These are phyloP conservation scores for Dendryphion nanum DNA, from an alignment of 2,329 filamentous ascomycete species.

Conservation along the genomic window DNA sequence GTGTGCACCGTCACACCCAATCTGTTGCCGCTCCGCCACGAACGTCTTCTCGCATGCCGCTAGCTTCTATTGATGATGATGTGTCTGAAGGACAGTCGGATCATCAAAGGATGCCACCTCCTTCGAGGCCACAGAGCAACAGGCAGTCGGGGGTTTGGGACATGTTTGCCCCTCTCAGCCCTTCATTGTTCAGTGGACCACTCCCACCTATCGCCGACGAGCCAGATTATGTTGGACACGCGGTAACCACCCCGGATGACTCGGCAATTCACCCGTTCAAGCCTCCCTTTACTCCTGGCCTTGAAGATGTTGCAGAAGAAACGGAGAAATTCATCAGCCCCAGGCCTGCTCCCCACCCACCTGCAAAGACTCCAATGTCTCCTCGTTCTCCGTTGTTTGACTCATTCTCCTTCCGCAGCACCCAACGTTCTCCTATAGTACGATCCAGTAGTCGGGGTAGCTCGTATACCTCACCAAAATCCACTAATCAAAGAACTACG, in stretches of 20 bases:
- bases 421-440: constrained; percentile 19
- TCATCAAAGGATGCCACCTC: not conserved
- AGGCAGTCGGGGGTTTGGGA: constrained; percentile 36
- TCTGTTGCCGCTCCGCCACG: constrained; percentile 40
- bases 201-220: constrained; percentile 30
- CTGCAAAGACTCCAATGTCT: constrained; percentile 20
- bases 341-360: constrained; percentile 33
- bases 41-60: constrained; percentile 27
- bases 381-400: constrained; percentile 28
- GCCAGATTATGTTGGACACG: constrained; percentile 34
- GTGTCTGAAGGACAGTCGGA: constrained; percentile 14
- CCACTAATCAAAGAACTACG: constrained; percentile 12
- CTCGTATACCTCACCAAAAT: constrained; percentile 24
- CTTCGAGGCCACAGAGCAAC: constrained; percentile 15
- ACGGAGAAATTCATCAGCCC: constrained; percentile 34
- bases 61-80: constrained; percentile 20
- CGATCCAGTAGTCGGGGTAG: constrained; percentile 19
- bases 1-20: constrained; percentile 38
- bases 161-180: constrained; percentile 19
- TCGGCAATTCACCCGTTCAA: constrained; percentile 39
- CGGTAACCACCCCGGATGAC: constrained; percentile 44
- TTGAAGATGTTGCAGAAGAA: constrained; percentile 39
- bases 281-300: constrained; percentile 40
- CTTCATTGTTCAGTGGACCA: constrained; percentile 13
- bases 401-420: constrained; percentile 22